Percentiles rank a stretch among this genome's conserved stretches.
phyloP scores from a whole-genome alignment of 768 basidiomycete genomes.

The Pleurotus salmoneostramineus region DNA sequence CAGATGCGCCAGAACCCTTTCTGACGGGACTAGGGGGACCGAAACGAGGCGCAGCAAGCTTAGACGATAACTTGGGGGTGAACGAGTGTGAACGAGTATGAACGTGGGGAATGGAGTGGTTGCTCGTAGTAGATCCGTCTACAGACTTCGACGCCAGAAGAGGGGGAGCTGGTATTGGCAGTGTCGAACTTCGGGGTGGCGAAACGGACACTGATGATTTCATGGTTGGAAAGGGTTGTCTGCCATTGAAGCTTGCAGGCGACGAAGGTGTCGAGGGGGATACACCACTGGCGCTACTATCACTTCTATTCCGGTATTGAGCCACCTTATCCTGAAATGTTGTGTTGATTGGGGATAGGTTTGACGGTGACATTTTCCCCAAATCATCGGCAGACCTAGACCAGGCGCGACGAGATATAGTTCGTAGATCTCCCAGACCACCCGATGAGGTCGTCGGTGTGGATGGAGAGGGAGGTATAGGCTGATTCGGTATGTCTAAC shows the following conservation, averaged over 20 bases:
- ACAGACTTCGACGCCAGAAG: conserved; percentile 43
- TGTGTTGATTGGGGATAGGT: conserved; percentile 35
- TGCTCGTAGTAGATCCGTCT: conserved; percentile 22
- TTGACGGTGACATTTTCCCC: conserved; percentile 40
- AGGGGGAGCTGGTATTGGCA: conserved; percentile 33
- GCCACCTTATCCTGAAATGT: conserved; percentile 61
- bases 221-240: conserved; percentile 41
- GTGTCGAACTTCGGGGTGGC: conserved; percentile 30
- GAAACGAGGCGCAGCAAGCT: conserved; percentile 53
- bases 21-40: conserved; percentile 53
- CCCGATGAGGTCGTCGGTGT: conserved; percentile 30
- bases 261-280: conserved; percentile 31
- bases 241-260: conserved; percentile 25
- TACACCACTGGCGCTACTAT: conserved; percentile 45
- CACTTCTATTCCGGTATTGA: conserved; percentile 61
- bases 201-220: conserved; percentile 26
- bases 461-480: conserved; percentile 33
- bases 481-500: conserved; percentile 34
- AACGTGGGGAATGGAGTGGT: conserved; percentile 32
- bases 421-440: conserved; percentile 63
- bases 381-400: conserved; percentile 80
- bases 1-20: conserved; percentile 44
- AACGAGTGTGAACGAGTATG: conserved; percentile 69
- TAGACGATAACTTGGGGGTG: conserved; percentile 68
- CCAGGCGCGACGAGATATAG: conserved; percentile 70